Base-by-base conservation (phyloP, 2,329 filamentous ascomycete species). In the Nigrospora osmanthi region DNA sequence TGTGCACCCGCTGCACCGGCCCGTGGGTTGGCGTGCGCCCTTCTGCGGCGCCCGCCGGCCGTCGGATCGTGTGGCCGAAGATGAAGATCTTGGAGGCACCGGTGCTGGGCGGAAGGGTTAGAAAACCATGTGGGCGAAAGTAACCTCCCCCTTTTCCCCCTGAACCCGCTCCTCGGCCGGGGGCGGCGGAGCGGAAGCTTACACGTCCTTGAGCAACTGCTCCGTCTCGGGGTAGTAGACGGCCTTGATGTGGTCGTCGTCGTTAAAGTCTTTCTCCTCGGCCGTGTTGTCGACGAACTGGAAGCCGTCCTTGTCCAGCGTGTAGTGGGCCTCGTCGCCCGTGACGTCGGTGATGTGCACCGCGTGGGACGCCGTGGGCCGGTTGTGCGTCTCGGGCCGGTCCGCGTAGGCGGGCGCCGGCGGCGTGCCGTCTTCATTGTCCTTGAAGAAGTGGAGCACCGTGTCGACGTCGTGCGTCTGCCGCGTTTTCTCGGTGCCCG, bases 181-280 rank as follows among this genome's bases (percentile, higher is more conserved):
- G 4, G 19, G 19, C 19, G 19, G 19, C 19, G 19, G 7, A 4
- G 19, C 4, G 6, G 9, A n/a, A 44, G 54, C 66, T 50, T 59
- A 56, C 83, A 59, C 73, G 4, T 80, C 75, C 46, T 82, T 83
- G 0, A 89, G 61, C 16, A 89, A 60, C 40, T 78, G 64, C 58
- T 87, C 81, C 3, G 86, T 78, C 58, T 89, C 85, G 0, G 82
- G 75, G 61, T 90, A 90, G 64, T 89, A 90, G 6, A 73, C 68
- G 4, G 67, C 57, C 57, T 80, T 75, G 61, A 90, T 82, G 31
- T 72, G 70, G 1, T 74, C 75, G 42, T 86, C 80, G 52, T 84
- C 75, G 2, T 52, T 3, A 45, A 70, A 70, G 28, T 64, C 58
- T 47, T 63, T 65, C 54, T 69, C 65, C 10, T 51, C 46, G 2